Conservation (phyloP, 208 protist genomes). For the Trypanosoma congolense region DNA sequence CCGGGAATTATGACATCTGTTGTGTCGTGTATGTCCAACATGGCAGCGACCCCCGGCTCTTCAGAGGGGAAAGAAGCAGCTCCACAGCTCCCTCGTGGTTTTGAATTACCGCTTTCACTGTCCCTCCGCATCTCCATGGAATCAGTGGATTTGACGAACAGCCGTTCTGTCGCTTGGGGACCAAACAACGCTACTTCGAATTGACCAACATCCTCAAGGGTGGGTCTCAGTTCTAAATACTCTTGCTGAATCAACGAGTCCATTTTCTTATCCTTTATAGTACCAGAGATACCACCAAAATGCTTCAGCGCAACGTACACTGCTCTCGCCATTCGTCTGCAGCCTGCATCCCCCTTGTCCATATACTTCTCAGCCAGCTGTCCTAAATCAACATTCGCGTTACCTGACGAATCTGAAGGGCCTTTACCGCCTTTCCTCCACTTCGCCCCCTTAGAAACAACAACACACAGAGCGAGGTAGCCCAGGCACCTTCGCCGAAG, state of each 20-base stretch:
- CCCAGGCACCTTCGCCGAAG: constrained; percentile 71
- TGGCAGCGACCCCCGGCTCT: too few species aligned
- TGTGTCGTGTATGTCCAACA: not conserved
- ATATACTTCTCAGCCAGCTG: constrained; percentile 39
- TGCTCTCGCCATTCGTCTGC: constrained; percentile 75
- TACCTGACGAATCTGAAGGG: not conserved
- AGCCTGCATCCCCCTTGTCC: constrained; percentile 57
- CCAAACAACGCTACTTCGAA: constrained; percentile 20
- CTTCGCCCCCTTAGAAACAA: constrained; percentile 20
- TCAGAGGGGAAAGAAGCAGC: too few species aligned
- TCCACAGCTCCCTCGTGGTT: too few species aligned
- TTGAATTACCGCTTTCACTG: too few species aligned
- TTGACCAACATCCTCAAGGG: constrained; percentile 31
- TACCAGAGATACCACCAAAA: constrained; percentile 9
- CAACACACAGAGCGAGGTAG: constrained; percentile 69
- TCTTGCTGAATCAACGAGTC: constrained; percentile 59
- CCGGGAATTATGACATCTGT: not conserved
- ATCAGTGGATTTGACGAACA: not conserved
- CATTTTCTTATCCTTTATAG: constrained; percentile 37
- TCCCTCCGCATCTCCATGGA: too few species aligned
- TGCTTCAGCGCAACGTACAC: constrained; percentile 59
- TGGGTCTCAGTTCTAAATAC: constrained; percentile 25
- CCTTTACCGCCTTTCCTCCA: constrained; percentile 2
- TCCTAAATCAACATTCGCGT: not conserved
- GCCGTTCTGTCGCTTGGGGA: not conserved